Evolutionary conservation across 257 asterid species (phyloP).

Genomic region (Haberlea rhodopensis): DNA sequence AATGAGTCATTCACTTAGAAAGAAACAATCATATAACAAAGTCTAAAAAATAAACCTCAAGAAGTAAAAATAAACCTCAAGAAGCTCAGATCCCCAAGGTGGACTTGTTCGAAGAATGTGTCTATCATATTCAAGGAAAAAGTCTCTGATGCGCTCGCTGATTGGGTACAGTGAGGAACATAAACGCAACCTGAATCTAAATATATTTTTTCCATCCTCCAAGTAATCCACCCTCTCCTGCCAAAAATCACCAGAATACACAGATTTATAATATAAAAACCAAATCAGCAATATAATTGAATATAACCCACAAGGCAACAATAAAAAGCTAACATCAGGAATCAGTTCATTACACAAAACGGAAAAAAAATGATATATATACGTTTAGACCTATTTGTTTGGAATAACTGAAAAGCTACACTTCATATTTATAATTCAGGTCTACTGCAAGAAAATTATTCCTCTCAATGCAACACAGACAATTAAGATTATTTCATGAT

Average conservation of each 20-base stretch:
- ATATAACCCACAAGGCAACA: not conserved
- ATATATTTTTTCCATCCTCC: constrained; percentile 97
- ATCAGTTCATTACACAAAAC: constrained; percentile 1
- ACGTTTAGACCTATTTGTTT: not conserved
- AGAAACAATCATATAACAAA: constrained; percentile 13
- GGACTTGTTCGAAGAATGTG: constrained; percentile 98
- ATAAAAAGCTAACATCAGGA: not conserved
- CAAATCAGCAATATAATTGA: constrained; percentile 9
- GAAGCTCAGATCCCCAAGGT: constrained; percentile 99
- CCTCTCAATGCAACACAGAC: too few relatives aligned
- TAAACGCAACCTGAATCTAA: constrained; percentile 81
- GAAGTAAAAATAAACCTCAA: too few relatives aligned
- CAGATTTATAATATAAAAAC: not conserved
- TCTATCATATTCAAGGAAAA: constrained; percentile 94
- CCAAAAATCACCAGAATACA: constrained; percentile 29
- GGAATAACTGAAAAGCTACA: too few relatives aligned
- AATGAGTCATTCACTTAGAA: constrained; percentile 22
- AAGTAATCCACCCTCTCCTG: constrained; percentile 89
- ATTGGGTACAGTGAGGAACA: constrained; percentile 93
- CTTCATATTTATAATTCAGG: too few relatives aligned
- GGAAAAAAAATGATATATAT: not conserved
- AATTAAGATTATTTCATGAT: not conserved
- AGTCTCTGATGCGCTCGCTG: constrained; percentile 97
- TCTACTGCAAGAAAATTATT: too few relatives aligned
- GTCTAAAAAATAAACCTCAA: constrained; percentile 54